Percentiles rank a stretch among this genome's conserved stretches.
These are phyloP conservation scores for Fermentozyma sake DNA, from an alignment of 1,139 yeast species.

Conservation along the genomic window DNA sequence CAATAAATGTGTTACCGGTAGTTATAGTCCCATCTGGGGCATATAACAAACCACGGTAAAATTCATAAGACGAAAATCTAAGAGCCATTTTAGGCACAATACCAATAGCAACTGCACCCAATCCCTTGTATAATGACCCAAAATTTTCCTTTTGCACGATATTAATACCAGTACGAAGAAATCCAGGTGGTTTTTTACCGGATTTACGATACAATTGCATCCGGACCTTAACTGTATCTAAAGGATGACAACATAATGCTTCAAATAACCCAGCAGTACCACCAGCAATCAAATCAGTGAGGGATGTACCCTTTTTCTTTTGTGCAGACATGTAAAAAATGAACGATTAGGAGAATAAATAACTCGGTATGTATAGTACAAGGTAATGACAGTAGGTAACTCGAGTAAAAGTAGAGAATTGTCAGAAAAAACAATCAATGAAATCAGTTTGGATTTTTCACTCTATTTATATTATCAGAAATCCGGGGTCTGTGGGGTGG, in stretches of 20 bases:
- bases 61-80: constrained; percentile 90
- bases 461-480: too few relatives aligned
- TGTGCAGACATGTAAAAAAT: constrained; percentile 23
- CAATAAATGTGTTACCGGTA: constrained; percentile 70
- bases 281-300: constrained; percentile 85
- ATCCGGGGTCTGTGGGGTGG: too few relatives aligned
- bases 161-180: constrained; percentile 71
- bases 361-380: constrained; percentile 1
- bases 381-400: neutral
- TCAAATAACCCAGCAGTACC: constrained; percentile 97
- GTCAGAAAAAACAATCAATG: too few relatives aligned
- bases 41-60: constrained; percentile 67
- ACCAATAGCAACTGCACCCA: constrained; percentile 96
- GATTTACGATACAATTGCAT: constrained; percentile 81
- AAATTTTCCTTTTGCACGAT: constrained; percentile 81
- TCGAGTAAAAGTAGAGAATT: neutral
- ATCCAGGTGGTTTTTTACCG: constrained; percentile 75
- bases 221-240: constrained; percentile 92
- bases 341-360: too few relatives aligned
- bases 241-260: constrained; percentile 94
- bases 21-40: constrained; percentile 66
- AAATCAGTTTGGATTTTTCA: too few relatives aligned
- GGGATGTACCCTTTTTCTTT: constrained; percentile 37
- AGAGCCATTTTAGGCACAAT: constrained; percentile 98
- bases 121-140: constrained; percentile 86